Base-by-base conservation (phyloP, 805 yeast genomes). In the Ogataea philodendri region DNA sequence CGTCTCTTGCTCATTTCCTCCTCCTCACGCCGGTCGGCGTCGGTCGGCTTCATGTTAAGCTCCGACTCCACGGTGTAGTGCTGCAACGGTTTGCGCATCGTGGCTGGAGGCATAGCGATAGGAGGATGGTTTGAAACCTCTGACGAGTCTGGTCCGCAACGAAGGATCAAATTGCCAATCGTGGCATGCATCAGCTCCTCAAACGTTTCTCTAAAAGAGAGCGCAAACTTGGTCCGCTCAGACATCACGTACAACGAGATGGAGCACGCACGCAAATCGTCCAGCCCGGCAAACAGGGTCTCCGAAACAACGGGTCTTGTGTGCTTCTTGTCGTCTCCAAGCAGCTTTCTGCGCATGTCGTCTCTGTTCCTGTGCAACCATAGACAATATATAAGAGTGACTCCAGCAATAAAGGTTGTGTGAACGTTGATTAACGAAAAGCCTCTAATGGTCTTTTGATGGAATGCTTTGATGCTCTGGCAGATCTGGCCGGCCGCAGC, bases 401-500 rank as follows among this genome's bases (percentile, higher is more conserved):
- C 78, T 30, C 86, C 86, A 9, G 84, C 84, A 32, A 76, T 78
- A 52, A 79, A 79, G 8, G 75, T 77, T 0, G 83, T 76, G 50
- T 79, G 84, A 26, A 79, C 76, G 9, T 82, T 79, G 20, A 81
- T 70, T 0, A 81, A 77, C 1, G 84, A 76, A 50, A 76, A 82
- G 3, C 84, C 84, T 35, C 65, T 63, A 2, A 73, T 74, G 0
- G 83, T 76, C 46, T 71, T 74, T 49, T 77, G 78, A 55, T 76
- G 82, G 52, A 76, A 78, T 9, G 72, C 76, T 44, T 78, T 76
- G 52, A 77, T 75, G 16, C 78, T 62, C 45, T 75, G 82, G 50
- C 84, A 78, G 24, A 79, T 74, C 52, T 77, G 81, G 17, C 84
- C 85, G 1, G 84, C 83, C 15, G 83, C 84, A 2, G 81, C 80